Evolutionary conservation across 129 eudicot genomes (phyloP).

Genomic region (Glebionis coronaria): DNA sequence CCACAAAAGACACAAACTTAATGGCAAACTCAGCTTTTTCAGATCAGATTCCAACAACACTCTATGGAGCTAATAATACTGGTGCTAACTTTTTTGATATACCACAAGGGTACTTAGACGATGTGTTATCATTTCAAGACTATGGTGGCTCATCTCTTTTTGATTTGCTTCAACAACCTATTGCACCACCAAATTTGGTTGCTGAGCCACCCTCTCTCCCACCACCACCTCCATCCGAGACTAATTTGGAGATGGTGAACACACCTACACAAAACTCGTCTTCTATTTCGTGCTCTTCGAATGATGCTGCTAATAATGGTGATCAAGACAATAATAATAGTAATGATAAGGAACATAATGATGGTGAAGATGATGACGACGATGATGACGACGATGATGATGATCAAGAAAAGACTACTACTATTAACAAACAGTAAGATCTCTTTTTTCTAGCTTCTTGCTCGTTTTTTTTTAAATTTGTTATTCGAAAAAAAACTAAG

Average conservation of each 20-base stretch:
- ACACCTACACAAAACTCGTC: slow-evolving; percentile 69
- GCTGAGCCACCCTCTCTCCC: slow-evolving; percentile 18
- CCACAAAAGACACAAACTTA: slow-evolving; percentile 10
- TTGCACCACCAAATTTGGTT: slow-evolving; percentile 17
- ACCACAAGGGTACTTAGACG: slow-evolving; percentile 46
- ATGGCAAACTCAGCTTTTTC: slow-evolving; percentile 43
- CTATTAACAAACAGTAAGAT: slow-evolving; percentile 62
- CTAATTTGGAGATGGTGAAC: slow-evolving; percentile 57
- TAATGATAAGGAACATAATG: slow-evolving; percentile 8
- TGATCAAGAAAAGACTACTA: slow-evolving; percentile 48
- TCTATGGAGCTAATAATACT: slow-evolving; percentile 10
- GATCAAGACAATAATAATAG: slow-evolving; percentile 38
- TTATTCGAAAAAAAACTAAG: too few species aligned
- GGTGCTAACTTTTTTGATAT: slow-evolving; percentile 38
- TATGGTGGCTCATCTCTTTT: slow-evolving; percentile 35
- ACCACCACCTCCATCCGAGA: slow-evolving; percentile 31
- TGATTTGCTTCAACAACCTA: slow-evolving; percentile 44
- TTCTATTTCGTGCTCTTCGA: slow-evolving; percentile 73
- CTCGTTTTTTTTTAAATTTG: too few species aligned
- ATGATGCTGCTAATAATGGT: slow-evolving; percentile 53
- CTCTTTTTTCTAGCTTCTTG: background rate
- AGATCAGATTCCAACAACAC: slow-evolving; percentile 49
- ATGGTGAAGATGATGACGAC: slow-evolving; percentile 34
- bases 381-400: slow-evolving; percentile 28
- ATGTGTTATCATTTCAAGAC: slow-evolving; percentile 44